Evolutionary conservation across 2,329 filamentous ascomycete genomes (phyloP).

Genomic region (Sclerotinia sclerotiorum): DNA sequence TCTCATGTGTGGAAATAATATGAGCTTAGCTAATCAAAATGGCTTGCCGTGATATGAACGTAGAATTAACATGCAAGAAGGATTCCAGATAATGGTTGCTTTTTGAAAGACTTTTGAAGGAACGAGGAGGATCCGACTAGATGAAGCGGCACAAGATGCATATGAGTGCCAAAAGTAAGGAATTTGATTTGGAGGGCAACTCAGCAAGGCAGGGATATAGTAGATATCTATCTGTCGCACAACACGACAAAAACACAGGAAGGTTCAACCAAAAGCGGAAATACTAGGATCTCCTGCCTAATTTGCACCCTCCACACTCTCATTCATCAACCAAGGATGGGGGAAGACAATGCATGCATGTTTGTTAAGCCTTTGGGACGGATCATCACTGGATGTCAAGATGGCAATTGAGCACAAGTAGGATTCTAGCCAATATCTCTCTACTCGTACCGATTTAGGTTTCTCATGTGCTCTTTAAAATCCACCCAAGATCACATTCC

Average conservation of each 20-base stretch:
- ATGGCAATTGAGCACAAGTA: not conserved
- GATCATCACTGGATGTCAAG: conserved; percentile 15
- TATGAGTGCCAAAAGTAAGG: not conserved
- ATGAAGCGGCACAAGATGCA: not conserved
- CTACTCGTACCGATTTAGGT: not conserved
- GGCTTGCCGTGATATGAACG: too few relatives aligned
- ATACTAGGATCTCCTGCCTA: conserved; percentile 3
- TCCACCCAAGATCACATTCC: not conserved
- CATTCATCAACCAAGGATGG: conserved; percentile 1
- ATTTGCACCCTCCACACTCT: not conserved
- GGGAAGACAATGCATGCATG: not conserved
- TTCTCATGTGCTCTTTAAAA: not conserved
- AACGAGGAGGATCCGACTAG: not conserved
- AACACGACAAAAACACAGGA: not conserved
- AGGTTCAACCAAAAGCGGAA: not conserved
- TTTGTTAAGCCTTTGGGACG: not conserved
- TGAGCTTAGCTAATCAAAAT: not conserved
- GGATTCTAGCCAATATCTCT: not conserved
- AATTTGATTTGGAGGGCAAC: not conserved
- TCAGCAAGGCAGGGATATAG: not conserved
- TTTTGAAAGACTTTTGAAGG: not conserved
- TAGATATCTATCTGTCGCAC: not conserved
- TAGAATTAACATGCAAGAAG: not conserved
- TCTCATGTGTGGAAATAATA: not conserved
- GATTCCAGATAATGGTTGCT: not conserved